Conservation (phyloP, 202 grass and related monocot species). For the Carex sylvatica region DNA sequence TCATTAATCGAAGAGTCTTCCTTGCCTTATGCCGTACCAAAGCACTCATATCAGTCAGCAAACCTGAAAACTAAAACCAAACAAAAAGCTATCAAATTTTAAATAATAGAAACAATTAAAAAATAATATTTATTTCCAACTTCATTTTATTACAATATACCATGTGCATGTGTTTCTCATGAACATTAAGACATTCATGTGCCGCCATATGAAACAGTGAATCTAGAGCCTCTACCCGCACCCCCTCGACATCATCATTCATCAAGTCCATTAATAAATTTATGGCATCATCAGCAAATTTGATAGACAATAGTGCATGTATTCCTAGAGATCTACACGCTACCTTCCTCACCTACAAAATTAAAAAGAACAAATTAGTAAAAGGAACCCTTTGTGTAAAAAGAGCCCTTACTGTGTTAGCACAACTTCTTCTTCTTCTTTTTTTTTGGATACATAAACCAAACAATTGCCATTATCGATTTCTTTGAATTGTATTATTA, state of each 20-base stretch:
- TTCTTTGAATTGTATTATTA: neutral
- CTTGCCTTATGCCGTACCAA: conserved; percentile 46
- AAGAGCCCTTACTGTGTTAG: neutral
- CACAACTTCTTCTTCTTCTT: too few species aligned
- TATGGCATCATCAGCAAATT: conserved; percentile 64
- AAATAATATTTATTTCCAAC: conserved; percentile 21
- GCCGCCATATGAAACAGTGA: conserved; percentile 63
- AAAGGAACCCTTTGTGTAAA: conserved; percentile 17
- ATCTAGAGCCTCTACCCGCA: conserved; percentile 67
- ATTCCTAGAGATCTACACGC: conserved; percentile 70
- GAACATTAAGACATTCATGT: conserved; percentile 58
- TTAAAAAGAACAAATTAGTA: conserved; percentile 29
- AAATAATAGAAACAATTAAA: neutral
- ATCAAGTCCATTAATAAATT: conserved; percentile 91
- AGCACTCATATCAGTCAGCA: conserved; percentile 60
- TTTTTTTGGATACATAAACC: neutral
- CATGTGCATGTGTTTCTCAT: conserved; percentile 88
- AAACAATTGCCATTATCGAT: neutral
- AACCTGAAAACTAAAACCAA: conserved; percentile 71
- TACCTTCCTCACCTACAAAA: conserved; percentile 52
- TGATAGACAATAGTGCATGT: conserved; percentile 50
- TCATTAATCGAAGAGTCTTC: conserved; percentile 60
- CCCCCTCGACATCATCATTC: conserved; percentile 80
- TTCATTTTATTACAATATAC: conserved; percentile 27
- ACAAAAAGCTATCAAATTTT: conserved; percentile 14